A percentile compares a stretch with the other conserved stretches of the same genome.
Conservation (phyloP, 2,329 filamentous ascomycete genomes). For the Penicillium sp. region DNA sequence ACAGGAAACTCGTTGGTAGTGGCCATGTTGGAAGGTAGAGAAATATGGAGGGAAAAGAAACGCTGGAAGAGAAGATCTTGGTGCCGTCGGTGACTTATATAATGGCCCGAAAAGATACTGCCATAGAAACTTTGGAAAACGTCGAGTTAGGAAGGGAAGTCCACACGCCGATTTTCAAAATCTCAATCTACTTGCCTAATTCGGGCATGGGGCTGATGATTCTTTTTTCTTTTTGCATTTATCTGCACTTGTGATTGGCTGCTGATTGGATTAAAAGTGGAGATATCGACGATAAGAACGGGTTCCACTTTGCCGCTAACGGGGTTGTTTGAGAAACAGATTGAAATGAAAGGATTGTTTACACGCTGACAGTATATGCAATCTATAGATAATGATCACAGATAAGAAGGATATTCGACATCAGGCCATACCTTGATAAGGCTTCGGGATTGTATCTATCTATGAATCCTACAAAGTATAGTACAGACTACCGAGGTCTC, state of each 20-base stretch:
- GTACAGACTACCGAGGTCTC: too few species aligned
- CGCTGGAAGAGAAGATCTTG: not conserved
- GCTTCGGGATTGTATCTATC: too few species aligned
- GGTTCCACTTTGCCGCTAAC: not conserved
- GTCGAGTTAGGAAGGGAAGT: not conserved
- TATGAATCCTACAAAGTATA: too few species aligned
- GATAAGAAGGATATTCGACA: too few species aligned
- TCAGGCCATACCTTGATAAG: too few species aligned
- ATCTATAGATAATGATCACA: not conserved
- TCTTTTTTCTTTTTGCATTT: not conserved
- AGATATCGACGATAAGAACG: not conserved
- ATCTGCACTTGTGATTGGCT: not conserved
- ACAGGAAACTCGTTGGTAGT: constrained; percentile 68
- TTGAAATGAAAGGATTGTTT: too few species aligned
- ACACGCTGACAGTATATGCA: not conserved
- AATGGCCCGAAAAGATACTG: not conserved
- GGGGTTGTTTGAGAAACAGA: not conserved
- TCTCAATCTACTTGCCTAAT: constrained; percentile 7
- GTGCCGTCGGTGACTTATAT: not conserved
- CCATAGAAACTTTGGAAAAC: not conserved
- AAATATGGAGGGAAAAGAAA: not conserved
- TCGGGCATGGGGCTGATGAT: not conserved
- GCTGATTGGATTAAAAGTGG: not conserved
- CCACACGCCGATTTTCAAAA: not conserved
- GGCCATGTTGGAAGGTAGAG: constrained; percentile 48